These are phyloP conservation scores for Tolypocladium ophioglossoides DNA, from an alignment of 2,329 filamentous ascomycete genomes.

Conservation along the genomic window DNA sequence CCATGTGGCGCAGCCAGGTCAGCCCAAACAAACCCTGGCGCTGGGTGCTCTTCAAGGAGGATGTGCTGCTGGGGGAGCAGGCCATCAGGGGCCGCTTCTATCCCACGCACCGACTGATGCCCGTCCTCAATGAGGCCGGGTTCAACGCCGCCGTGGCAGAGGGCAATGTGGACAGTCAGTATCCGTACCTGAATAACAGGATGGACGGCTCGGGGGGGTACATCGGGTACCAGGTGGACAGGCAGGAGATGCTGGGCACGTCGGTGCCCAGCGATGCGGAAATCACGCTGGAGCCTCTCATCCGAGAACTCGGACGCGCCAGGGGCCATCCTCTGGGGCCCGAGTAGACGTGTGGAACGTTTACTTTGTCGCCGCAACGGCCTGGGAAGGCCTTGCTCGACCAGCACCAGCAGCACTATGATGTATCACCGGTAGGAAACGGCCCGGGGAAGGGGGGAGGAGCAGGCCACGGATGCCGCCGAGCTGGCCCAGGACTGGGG, in stretches of 20 bases:
- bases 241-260: conserved; percentile 31
- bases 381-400: not conserved
- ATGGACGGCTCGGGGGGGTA: conserved; percentile 29
- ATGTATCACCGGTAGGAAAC: not conserved
- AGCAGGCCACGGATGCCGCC: not conserved
- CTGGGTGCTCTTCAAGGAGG: conserved; percentile 32
- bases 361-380: not conserved
- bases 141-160: conserved; percentile 26
- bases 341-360: not conserved
- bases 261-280: conserved; percentile 26
- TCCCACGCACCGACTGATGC: conserved; percentile 41
- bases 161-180: conserved; percentile 31
- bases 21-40: conserved; percentile 22
- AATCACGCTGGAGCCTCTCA: conserved; percentile 23
- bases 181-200: conserved; percentile 42
- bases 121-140: conserved; percentile 31
- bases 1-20: conserved; percentile 26
- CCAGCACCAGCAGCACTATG: not conserved
- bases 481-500: too few relatives aligned
- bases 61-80: conserved; percentile 34
- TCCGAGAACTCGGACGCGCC: conserved; percentile 20
- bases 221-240: conserved; percentile 28
- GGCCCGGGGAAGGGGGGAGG: not conserved
- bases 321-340: not conserved
- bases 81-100: conserved; percentile 47